These are phyloP conservation scores for Allium sativum DNA, from an alignment of 106 monocot genomes.

Conservation along the genomic window DNA sequence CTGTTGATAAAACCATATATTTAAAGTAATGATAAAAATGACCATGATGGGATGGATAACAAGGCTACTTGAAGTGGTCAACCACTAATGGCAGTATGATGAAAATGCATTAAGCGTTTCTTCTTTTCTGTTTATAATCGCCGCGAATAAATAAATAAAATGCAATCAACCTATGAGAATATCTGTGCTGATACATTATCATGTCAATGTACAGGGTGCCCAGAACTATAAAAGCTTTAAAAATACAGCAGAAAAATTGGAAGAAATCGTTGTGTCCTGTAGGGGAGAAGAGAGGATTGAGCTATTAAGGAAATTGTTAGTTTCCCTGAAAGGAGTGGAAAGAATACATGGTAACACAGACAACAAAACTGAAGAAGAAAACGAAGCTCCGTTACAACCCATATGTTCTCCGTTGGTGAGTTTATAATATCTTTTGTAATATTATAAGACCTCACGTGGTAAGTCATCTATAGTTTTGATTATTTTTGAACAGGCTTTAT, in stretches of 20 bases:
- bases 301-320: conserved; percentile 35
- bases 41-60: too few relatives aligned
- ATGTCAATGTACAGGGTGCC: conserved; percentile 21
- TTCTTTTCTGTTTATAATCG: too few relatives aligned
- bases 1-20: too few relatives aligned
- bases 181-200: too few relatives aligned
- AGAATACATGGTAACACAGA: not conserved
- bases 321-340: conserved; percentile 33
- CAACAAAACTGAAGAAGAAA: not conserved
- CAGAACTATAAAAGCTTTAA: conserved; percentile 57
- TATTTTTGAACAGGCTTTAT: conserved; percentile 24
- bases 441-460: not conserved
- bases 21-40: too few relatives aligned
- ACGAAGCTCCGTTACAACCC: not conserved
- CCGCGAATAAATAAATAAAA: too few relatives aligned
- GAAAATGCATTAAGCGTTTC: too few relatives aligned
- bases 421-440: not conserved
- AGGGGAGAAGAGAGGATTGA: conserved; percentile 42
- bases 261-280: conserved; percentile 43
- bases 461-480: conserved; percentile 8
- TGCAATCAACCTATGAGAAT: too few relatives aligned
- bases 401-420: conserved; percentile 7
- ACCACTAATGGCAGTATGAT: too few relatives aligned
- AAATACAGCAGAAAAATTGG: conserved; percentile 32
- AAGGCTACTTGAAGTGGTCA: too few relatives aligned